Evolutionary conservation across 768 basidiomycete species (phyloP).

Genomic region (Pleurotus djamor): DNA sequence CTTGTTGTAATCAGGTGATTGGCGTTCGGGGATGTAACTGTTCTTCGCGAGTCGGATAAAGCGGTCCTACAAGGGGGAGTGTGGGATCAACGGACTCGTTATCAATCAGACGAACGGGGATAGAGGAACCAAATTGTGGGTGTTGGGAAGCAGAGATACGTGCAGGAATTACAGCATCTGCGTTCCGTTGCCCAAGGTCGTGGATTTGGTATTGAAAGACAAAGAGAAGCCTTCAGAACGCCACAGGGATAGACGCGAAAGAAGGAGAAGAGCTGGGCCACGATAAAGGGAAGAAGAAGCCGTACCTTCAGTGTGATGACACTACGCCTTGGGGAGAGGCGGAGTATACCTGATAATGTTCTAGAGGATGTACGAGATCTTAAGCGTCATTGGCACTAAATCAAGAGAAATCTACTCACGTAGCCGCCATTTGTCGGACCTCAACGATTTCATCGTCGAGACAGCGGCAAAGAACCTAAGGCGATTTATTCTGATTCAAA

Average conservation of each 20-base stretch:
- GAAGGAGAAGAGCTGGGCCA: too few species aligned
- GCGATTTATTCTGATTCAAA: neutral
- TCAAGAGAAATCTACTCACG: conserved; percentile 40
- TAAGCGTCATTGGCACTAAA: neutral
- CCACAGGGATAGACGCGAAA: neutral
- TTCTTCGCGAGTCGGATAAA: conserved; percentile 75
- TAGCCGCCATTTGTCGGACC: conserved; percentile 87
- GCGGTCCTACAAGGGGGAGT: conserved; percentile 49
- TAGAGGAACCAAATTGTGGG: neutral
- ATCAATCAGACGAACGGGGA: neutral
- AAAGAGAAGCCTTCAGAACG: neutral
- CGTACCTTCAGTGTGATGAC: conserved; percentile 69
- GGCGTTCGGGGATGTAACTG: conserved; percentile 61
- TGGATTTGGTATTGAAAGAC: too few species aligned
- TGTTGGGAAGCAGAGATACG: neutral
- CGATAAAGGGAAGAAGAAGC: conserved; percentile 12
- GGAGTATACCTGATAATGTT: conserved; percentile 79
- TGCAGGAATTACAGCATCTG: too few species aligned
- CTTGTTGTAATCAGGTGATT: conserved; percentile 63
- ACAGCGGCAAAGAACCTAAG: conserved; percentile 73
- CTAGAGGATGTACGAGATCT: conserved; percentile 27
- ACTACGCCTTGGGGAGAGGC: conserved; percentile 77
- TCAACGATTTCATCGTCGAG: conserved; percentile 87
- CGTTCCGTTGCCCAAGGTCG: too few species aligned
- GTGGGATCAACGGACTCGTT: conserved; percentile 4